Conservation (phyloP, 768 basidiomycete genomes). For the Trametes coccinea region DNA sequence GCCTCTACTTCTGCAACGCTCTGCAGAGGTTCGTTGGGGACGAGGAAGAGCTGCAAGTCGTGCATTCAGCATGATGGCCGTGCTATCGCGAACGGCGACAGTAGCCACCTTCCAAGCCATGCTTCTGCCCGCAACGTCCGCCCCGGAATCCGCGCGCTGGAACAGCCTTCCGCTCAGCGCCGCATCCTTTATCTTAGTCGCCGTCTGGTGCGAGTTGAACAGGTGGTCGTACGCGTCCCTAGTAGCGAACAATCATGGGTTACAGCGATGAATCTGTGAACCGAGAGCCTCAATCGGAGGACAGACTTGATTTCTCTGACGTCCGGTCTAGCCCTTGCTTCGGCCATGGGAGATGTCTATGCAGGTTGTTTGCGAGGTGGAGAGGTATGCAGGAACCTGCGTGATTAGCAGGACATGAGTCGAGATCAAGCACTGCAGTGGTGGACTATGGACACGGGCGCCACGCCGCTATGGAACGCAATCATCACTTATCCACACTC, state of each 20-base stretch:
- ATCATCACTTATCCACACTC: no score
- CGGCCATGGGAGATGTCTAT: conserved; percentile 18
- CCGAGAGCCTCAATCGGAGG: conserved; percentile 30
- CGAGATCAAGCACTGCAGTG: no score
- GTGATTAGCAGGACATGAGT: background rate
- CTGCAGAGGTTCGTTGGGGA: conserved; percentile 64
- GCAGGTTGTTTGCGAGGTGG: background rate
- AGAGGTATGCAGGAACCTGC: background rate
- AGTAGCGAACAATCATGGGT: conserved; percentile 25
- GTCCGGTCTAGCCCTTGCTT: conserved; percentile 28
- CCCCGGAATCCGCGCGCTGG: conserved; percentile 37
- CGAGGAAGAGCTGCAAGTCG: conserved; percentile 61
- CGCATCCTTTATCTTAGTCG: conserved; percentile 68
- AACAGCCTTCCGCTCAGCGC: conserved; percentile 63
- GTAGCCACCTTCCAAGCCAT: conserved; percentile 77
- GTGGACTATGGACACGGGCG: no score
- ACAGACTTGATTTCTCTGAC: conserved; percentile 37
- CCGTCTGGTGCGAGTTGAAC: conserved; percentile 53
- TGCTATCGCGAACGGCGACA: background rate
- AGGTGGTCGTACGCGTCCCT: conserved; percentile 46
- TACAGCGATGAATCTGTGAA: conserved; percentile 28
- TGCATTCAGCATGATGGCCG: background rate
- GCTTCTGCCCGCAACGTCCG: conserved; percentile 72
- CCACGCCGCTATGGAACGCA: no score
- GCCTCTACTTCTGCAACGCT: conserved; percentile 41